A percentile compares a stretch with the other conserved stretches of the same genome.
These are phyloP conservation scores for Danielia reshetovae DNA, from an alignment of 805 yeast species.

Conservation along the genomic window DNA sequence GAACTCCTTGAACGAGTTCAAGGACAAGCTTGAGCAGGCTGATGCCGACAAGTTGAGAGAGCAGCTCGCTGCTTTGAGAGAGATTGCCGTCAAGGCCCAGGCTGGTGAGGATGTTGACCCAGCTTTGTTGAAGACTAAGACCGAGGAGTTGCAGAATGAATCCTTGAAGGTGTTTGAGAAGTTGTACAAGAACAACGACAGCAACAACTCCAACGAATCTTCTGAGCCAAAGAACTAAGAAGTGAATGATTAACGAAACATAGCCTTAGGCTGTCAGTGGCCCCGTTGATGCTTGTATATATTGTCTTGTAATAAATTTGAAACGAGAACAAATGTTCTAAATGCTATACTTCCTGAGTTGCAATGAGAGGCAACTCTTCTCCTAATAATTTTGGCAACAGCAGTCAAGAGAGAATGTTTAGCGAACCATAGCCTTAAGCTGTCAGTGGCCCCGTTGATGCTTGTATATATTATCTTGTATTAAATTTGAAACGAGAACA, in stretches of 20 bases:
- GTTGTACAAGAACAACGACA: slow-evolving; percentile 34
- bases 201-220: slow-evolving; percentile 18
- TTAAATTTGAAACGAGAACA: background rate
- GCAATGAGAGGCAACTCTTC: slow-evolving; percentile 18
- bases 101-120: slow-evolving; percentile 60
- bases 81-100: slow-evolving; percentile 61
- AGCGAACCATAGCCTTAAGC: background rate
- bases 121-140: slow-evolving; percentile 63
- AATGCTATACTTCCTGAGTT: no score
- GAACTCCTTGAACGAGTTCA: slow-evolving; percentile 44
- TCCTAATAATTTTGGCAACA: slow-evolving; percentile 22
- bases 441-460: slow-evolving; percentile 3
- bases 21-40: slow-evolving; percentile 43
- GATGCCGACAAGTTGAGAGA: slow-evolving; percentile 43
- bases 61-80: slow-evolving; percentile 39
- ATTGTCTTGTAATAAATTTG: slow-evolving; percentile 2
- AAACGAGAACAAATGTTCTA: background rate
- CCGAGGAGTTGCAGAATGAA: slow-evolving; percentile 71
- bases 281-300: slow-evolving; percentile 15
- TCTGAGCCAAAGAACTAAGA: slow-evolving; percentile 27
- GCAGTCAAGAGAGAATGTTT: slow-evolving; percentile 17
- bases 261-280: background rate
- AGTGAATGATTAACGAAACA: background rate
- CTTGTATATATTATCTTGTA: slow-evolving; percentile 14
- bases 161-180: slow-evolving; percentile 76